Base-by-base conservation (phyloP, 768 basidiomycete genomes). In the Trametes gibbosa region DNA sequence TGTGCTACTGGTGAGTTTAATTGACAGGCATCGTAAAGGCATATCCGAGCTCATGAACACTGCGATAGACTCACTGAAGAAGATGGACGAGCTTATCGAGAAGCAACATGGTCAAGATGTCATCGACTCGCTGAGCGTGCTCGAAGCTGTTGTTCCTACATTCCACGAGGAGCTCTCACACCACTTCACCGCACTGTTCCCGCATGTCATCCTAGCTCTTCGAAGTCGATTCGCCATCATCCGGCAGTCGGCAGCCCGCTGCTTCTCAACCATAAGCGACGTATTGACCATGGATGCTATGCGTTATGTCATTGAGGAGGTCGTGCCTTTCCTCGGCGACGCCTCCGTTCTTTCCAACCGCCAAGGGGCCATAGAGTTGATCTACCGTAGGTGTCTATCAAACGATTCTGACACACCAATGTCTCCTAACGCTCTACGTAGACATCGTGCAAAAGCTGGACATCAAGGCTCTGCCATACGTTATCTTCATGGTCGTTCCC, bases 401-500 rank as follows among this genome's bases (percentile, higher is more conserved):
- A 46, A 29, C 25, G 49, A 12, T 40, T 54, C 24, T 59, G 27
- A 5, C 37, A n/a, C 23, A 27, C 19, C 35, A 14, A 3, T 39
- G 43, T n/a, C 24, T 43, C 56, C 63, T 68, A 8, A 62, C 16
- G 8, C 61, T 40, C 53, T 43, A 53, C 39, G 0, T 66, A 98
- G 96, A 96, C 70, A 87, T 98, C 63, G 89, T 98, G 27, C 89
- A 94, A 64, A 82, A 83, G 60, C 83, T 99, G 50, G 95, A 98
- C 65, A 85, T 97, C 74, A 95, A 95, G 71, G 90, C 95, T 7
- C 77, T 99, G 42, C 96, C 97, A 12, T 99, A 98, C 69, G 89
- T 98, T 9, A 90, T 98, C 61, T 98, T 99, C 75, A 79, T 99
- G 74, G 85, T 99, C 32, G 95, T 98, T 0, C 97, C 97, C 0